Percentiles rank a stretch among this genome's conserved stretches.
phyloP scores from a whole-genome alignment of 2,329 filamentous ascomycete genomes.

The Dactylellina parvicollis region DNA sequence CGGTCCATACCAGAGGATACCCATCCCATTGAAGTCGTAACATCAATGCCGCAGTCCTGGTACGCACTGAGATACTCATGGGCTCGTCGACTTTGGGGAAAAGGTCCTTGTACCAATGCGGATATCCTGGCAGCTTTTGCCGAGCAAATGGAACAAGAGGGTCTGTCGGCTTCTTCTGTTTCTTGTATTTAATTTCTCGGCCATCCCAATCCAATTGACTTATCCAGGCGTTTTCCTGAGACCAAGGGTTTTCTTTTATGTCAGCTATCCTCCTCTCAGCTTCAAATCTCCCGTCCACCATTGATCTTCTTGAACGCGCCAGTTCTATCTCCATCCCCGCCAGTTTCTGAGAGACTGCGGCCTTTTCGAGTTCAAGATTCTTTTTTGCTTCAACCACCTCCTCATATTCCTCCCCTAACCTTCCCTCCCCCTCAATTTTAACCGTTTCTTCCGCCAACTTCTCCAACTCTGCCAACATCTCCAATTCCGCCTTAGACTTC shows the following conservation, averaged over 20 bases:
- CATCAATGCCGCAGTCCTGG: slow-evolving; percentile 84
- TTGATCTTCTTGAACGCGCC: neutral
- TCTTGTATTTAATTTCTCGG: slow-evolving; percentile 88
- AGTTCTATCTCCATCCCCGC: neutral
- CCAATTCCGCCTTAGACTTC: too few species aligned
- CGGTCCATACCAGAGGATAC: slow-evolving; percentile 89
- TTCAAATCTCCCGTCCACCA: neutral
- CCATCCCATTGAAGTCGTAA: slow-evolving; percentile 88
- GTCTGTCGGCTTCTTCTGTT: slow-evolving; percentile 74
- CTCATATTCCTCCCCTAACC: neutral
- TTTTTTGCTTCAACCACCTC: neutral
- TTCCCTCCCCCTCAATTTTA: neutral
- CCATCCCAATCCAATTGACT: slow-evolving; percentile 94
- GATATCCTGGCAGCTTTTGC: slow-evolving; percentile 95
- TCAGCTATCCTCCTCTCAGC: slow-evolving; percentile 59
- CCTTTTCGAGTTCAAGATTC: neutral
- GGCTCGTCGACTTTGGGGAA: slow-evolving; percentile 74
- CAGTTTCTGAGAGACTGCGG: neutral
- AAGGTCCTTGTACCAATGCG: slow-evolving; percentile 93
- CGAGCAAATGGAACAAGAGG: slow-evolving; percentile 67
- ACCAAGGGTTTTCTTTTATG: slow-evolving; percentile 76
- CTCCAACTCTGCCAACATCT: too few species aligned
- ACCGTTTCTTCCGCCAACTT: neutral
- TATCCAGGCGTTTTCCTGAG: slow-evolving; percentile 70
- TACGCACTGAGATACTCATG: slow-evolving; percentile 84